phyloP scores from a whole-genome alignment of 441 rosid genomes.

The Daphne laureola region DNA sequence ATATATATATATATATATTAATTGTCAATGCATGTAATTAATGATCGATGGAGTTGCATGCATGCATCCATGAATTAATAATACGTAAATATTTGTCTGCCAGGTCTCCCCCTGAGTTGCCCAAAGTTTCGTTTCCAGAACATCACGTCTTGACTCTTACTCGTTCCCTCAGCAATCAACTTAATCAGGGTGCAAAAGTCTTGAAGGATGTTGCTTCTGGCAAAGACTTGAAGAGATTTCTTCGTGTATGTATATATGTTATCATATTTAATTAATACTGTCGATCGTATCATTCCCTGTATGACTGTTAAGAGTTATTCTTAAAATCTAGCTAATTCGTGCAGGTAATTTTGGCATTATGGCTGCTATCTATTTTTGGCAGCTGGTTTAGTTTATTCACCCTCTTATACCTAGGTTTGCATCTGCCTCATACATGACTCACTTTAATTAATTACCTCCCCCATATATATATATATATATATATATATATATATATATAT shows the following conservation, averaged over 20 bases:
- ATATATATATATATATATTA: too few relatives aligned
- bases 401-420: slow-evolving; percentile 35
- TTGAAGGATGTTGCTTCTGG: slow-evolving; percentile 31
- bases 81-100: neutral
- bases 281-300: too few relatives aligned
- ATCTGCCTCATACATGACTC: neutral
- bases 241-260: slow-evolving; percentile 32
- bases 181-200: slow-evolving; percentile 23
- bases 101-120: slow-evolving; percentile 43
- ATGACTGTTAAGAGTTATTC: too few relatives aligned
- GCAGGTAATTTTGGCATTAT: slow-evolving; percentile 34
- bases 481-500: too few relatives aligned
- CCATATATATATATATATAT: too few relatives aligned
- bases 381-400: slow-evolving; percentile 46
- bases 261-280: too few relatives aligned
- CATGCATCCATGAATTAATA: neutral
- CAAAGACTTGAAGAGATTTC: slow-evolving; percentile 34
- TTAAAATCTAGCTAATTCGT: neutral
- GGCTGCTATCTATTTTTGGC: slow-evolving; percentile 36
- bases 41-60: neutral
- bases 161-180: slow-evolving; percentile 18
- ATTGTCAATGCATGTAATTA: neutral
- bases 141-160: slow-evolving; percentile 20
- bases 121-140: slow-evolving; percentile 28
- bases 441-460: neutral